Base-by-base conservation (phyloP, 2,329 filamentous ascomycete genomes). In the Colletotrichum horii region DNA sequence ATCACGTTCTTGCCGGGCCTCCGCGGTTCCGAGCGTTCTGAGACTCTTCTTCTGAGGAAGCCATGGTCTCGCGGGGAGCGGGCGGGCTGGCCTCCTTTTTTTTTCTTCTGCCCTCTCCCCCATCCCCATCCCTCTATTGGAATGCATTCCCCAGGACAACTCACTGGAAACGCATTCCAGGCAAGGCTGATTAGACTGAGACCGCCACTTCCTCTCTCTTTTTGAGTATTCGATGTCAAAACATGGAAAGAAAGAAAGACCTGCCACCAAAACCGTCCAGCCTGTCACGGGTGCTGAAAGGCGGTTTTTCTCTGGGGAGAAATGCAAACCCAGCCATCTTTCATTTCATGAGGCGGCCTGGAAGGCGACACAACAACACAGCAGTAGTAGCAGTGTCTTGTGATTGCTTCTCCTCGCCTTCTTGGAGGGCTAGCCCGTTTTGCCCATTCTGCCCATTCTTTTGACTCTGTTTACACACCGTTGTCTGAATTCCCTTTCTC, bases 181-280 rank as follows among this genome's bases (percentile, higher is more conserved):
- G 14, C 26, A 19, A 48, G 70, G 7, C 56, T 73, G 74, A 75
- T 74, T 73, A 74, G 34, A 56, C 74, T 69, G 74, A 75, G 74
- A 75, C 74, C 64, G 12, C 32, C 14, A 8, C 61, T 36, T 11
- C 3, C 16, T 24, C 43, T 52, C n/a, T 52, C 43, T 8, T 8
- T 52, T 52, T 22, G n/a, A 12, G 43, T n/a, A 52, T 8, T n/a
- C 14, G n/a, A 52, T 52, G 43, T 52, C 43, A 52, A 52, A 52
- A 52, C 43, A 52, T 22, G 43, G n/a, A 22, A 3, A 32, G 30
- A 32, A n/a, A 56, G 52, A n/a, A 48, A n/a, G 38, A 48, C 19
- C 38, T 48, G 5, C 38, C 9, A 19, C 16, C 55, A 8, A 52
- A 22, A 4, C n/a, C n/a, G 8, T 12, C n/a, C 43, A 52, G 43